These are phyloP conservation scores for Fusarium clavum DNA, from an alignment of 2,329 filamentous ascomycete species.

Conservation along the genomic window DNA sequence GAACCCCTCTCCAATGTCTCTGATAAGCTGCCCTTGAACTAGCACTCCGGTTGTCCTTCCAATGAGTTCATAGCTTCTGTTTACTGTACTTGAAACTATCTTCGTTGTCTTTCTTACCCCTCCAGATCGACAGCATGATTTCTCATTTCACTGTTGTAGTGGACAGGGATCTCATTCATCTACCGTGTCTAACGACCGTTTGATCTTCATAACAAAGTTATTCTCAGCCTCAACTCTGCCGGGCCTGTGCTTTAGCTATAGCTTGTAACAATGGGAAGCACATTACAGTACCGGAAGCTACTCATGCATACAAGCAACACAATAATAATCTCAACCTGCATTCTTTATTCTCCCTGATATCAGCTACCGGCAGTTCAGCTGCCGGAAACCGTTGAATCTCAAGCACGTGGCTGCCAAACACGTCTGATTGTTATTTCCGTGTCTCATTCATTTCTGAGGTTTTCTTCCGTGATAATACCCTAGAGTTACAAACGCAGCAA, in stretches of 20 bases:
- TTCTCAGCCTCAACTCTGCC: constrained; percentile 5
- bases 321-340: neutral
- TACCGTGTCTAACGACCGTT: constrained; percentile 19
- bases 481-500: neutral
- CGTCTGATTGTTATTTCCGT: constrained; percentile 2
- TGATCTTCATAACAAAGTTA: constrained; percentile 11
- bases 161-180: constrained; percentile 17
- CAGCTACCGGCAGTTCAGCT: neutral
- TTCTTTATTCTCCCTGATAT: constrained; percentile 2
- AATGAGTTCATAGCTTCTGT: neutral
- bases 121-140: constrained; percentile 33
- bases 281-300: neutral
- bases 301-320: neutral
- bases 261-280: constrained; percentile 1
- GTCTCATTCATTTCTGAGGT: neutral
- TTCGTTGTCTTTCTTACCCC: constrained; percentile 5
- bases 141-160: neutral
- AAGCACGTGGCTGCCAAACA: constrained; percentile 19
- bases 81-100: constrained; percentile 1
- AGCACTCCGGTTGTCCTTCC: neutral
- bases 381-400: neutral
- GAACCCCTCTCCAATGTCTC: constrained; percentile 27
- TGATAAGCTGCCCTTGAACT: constrained; percentile 3
- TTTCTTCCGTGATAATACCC: neutral
- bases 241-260: constrained; percentile 12